Conservation (phyloP, 2,329 filamentous ascomycete species). For the Monilinia fructicola region DNA sequence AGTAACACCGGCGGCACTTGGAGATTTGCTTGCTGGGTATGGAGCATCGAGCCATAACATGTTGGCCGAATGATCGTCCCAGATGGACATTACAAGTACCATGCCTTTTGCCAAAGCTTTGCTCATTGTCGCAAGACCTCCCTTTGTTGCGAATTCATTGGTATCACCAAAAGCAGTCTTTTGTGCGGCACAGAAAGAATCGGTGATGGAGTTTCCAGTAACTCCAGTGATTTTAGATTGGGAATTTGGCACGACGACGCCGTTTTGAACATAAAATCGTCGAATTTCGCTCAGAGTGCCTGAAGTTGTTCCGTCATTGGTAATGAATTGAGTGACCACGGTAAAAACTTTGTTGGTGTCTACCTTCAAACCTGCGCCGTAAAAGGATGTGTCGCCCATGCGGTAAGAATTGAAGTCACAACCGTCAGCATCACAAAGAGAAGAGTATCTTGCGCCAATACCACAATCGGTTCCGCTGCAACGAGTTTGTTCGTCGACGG, state of each 20-base stretch:
- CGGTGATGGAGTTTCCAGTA: slow-evolving; percentile 54
- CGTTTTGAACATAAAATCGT: slow-evolving; percentile 58
- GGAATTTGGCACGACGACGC: slow-evolving; percentile 53
- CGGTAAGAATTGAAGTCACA: slow-evolving; percentile 64
- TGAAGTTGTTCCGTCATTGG: slow-evolving; percentile 48
- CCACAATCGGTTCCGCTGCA: slow-evolving; percentile 49
- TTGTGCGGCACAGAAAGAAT: slow-evolving; percentile 56
- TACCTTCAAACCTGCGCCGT: slow-evolving; percentile 52
- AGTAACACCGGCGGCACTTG: slow-evolving; percentile 48
- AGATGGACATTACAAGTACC: slow-evolving; percentile 65
- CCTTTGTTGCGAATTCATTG: slow-evolving; percentile 53
- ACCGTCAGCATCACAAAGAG: slow-evolving; percentile 60
- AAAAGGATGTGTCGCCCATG: slow-evolving; percentile 57
- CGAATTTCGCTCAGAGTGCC: slow-evolving; percentile 55
- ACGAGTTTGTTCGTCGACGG: slow-evolving; percentile 45
- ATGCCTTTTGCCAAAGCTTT: slow-evolving; percentile 54
- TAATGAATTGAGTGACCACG: slow-evolving; percentile 61
- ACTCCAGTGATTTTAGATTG: slow-evolving; percentile 48
- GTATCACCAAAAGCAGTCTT: slow-evolving; percentile 57
- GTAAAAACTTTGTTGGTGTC: slow-evolving; percentile 55
- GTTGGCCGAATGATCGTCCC: slow-evolving; percentile 57
- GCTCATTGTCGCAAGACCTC: slow-evolving; percentile 57
- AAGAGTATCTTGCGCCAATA: slow-evolving; percentile 50
- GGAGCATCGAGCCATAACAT: slow-evolving; percentile 76
- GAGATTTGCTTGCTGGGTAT: slow-evolving; percentile 53